Evolutionary conservation across 2,329 filamentous ascomycete genomes (phyloP), one percentile per base, ranked within the genome.

Genomic region (Fusarium dimerum): DNA sequence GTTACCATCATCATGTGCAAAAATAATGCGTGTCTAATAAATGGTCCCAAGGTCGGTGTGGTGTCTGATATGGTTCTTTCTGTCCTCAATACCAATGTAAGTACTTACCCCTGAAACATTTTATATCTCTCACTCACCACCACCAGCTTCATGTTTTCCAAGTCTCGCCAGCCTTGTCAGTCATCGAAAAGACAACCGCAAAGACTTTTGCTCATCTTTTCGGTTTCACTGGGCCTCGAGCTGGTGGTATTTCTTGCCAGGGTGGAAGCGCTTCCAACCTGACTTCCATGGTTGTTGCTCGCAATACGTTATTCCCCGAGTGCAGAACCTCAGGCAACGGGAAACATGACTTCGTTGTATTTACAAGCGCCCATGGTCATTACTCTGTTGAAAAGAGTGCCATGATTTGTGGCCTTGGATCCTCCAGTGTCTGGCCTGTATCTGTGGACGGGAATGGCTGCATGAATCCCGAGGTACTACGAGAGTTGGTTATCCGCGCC

Each of bases 361-460:
- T 97, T 75, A 97, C 93, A 3, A 90, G 86, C 60, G 85, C 81
- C 1, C 92, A 97, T 70, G 92, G 93, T 0, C 94, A 97, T 77
- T 99, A 97, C 76, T 92, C 87, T 6, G 84, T 97, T 26, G 91
- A 96, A 66, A 97, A 97, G 75, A 92, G 92, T 3, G 92, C 92
- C n/a, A 88, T 93, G 68, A 88, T 93, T 67, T 88, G 88, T 63
- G 94, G 94, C 1, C 82, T 99, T 38, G 94, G 94, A 10, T 86
- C 84, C 29, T 76, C 78, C 17, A 84, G 84, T 56, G 92, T 96
- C 26, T 84, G 88, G 71, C 68, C 79, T 26, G 88, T 97, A 0
- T 82, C 89, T 5, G 84, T 96, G 18, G 90, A 97, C 68, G 69
- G 71, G 1, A 64, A 75, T 11, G 93, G 93, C 1, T 78, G 83